A percentile compares a stretch with the other conserved stretches of the same genome.
These are phyloP conservation scores for Suillus spraguei DNA, from an alignment of 768 basidiomycete genomes.

Conservation along the genomic window DNA sequence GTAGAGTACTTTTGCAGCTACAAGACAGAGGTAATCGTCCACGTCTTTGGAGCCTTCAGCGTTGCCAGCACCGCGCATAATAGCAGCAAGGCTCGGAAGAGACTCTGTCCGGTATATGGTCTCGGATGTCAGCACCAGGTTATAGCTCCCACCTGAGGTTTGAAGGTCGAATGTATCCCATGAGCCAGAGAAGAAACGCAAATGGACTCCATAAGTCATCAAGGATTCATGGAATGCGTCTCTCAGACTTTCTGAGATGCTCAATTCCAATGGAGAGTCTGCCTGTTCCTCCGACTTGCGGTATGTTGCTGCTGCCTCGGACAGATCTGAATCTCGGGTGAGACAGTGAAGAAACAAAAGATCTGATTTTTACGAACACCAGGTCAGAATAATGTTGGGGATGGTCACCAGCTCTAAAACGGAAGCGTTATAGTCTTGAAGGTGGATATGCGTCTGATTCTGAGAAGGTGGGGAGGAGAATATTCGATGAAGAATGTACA, in stretches of 20 bases:
- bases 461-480: conserved; percentile 40
- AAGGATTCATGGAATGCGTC: conserved; percentile 67
- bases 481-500: conserved; percentile 68
- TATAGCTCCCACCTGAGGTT: conserved; percentile 46
- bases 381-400: conserved; percentile 76
- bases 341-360: not conserved
- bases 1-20: conserved; percentile 91
- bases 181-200: conserved; percentile 81
- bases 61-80: conserved; percentile 47
- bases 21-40: conserved; percentile 54
- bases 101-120: conserved; percentile 83
- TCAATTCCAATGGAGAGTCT: conserved; percentile 51
- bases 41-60: conserved; percentile 1
- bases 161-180: conserved; percentile 63
- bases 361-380: conserved; percentile 61
- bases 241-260: conserved; percentile 66
- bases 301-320: conserved; percentile 54
- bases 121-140: conserved; percentile 86
- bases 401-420: conserved; percentile 79
- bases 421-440: conserved; percentile 91
- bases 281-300: conserved; percentile 32
- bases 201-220: conserved; percentile 47
- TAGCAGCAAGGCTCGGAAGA: conserved; percentile 57
- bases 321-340: conserved; percentile 49
- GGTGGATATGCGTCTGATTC: conserved; percentile 57